These are phyloP conservation scores for Panaeolus cyanescens DNA, from an alignment of 768 basidiomycete species.

Conservation along the genomic window DNA sequence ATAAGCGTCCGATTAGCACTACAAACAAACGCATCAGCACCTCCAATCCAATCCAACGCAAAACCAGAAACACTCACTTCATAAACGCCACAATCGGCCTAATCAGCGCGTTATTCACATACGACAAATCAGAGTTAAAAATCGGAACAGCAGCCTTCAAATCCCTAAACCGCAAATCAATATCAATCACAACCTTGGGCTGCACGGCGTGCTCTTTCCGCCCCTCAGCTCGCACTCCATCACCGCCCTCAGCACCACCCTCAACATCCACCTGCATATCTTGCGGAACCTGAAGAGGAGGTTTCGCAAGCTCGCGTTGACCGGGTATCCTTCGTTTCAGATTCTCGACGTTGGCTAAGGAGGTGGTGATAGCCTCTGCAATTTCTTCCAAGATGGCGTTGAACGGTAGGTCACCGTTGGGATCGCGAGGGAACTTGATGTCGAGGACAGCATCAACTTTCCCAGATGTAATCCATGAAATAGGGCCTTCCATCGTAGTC, in stretches of 20 bases:
- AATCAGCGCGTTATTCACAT: slow-evolving; percentile 90
- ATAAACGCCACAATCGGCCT: slow-evolving; percentile 98
- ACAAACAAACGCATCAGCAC: slow-evolving; percentile 12
- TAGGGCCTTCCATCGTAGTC: slow-evolving; percentile 80
- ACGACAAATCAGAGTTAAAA: slow-evolving; percentile 85
- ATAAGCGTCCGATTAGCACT: slow-evolving; percentile 94
- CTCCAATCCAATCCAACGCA: not conserved
- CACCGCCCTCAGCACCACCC: slow-evolving; percentile 35
- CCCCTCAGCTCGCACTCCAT: slow-evolving; percentile 16
- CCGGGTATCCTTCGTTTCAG: slow-evolving; percentile 68
- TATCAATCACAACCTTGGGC: slow-evolving; percentile 75
- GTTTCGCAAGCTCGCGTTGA: slow-evolving; percentile 83
- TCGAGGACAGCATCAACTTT: slow-evolving; percentile 97
- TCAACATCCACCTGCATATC: slow-evolving; percentile 32
- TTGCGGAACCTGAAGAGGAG: slow-evolving; percentile 76
- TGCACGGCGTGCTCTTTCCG: slow-evolving; percentile 34
- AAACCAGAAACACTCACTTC: slow-evolving; percentile 66
- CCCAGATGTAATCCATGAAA: slow-evolving; percentile 97
- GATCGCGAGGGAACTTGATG: slow-evolving; percentile 92
- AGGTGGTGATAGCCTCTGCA: slow-evolving; percentile 82
- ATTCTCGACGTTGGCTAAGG: slow-evolving; percentile 44
- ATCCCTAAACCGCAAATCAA: slow-evolving; percentile 93
- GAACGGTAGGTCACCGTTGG: slow-evolving; percentile 65
- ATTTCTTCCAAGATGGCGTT: slow-evolving; percentile 88
- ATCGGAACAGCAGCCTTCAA: slow-evolving; percentile 94